Evolutionary conservation across 257 asterid species (phyloP).

Genomic region (Avicennia marina): DNA sequence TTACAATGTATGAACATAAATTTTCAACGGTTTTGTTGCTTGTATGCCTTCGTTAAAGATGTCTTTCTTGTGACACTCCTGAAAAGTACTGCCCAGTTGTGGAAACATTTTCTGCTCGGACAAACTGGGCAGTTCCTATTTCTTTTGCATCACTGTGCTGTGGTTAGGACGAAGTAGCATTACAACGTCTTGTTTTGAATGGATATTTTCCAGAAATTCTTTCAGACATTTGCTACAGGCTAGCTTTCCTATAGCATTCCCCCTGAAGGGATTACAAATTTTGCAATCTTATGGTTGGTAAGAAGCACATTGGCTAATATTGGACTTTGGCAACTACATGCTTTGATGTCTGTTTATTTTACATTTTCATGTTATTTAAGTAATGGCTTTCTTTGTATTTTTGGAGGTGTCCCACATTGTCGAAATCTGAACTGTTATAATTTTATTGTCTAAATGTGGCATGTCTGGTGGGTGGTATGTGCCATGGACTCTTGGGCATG

Average conservation of each 20-base stretch:
- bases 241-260: not conserved
- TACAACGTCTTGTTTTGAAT: slow-evolving; percentile 4
- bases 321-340: no score
- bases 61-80: slow-evolving; percentile 11
- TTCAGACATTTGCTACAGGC: not conserved
- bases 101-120: no score
- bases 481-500: no score
- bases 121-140: slow-evolving; percentile 10
- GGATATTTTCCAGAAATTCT: slow-evolving; percentile 5
- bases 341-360: no score
- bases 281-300: not conserved
- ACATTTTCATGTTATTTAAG: no score
- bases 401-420: no score
- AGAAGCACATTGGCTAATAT: no score
- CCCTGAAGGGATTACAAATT: not conserved
- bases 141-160: slow-evolving; percentile 9
- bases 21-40: slow-evolving; percentile 1
- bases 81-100: not conserved
- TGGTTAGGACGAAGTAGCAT: slow-evolving; percentile 4
- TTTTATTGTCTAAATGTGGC: no score
- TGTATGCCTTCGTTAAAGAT: slow-evolving; percentile 16
- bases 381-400: no score
- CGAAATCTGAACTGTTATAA: no score
- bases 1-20: not conserved
- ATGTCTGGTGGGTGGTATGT: no score